These are phyloP conservation scores for Aspergillus jensenii DNA, from an alignment of 2,329 filamentous ascomycete genomes.

Conservation along the genomic window DNA sequence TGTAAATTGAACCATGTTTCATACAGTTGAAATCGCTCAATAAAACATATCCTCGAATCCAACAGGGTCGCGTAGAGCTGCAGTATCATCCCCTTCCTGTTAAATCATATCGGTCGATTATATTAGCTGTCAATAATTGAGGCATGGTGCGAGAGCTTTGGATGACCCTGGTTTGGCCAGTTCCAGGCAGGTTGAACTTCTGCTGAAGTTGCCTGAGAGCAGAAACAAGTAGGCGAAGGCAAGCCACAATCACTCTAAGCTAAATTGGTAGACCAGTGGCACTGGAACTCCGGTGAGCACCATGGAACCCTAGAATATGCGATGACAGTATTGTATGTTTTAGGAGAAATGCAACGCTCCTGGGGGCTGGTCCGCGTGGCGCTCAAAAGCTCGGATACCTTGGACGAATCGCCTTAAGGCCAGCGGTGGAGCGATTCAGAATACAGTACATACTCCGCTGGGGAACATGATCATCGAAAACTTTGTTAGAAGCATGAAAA, in stretches of 20 bases:
- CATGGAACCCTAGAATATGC: not conserved
- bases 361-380: not conserved
- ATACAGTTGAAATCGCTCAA: slow-evolving; percentile 60
- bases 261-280: no score
- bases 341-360: not conserved
- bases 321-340: not conserved
- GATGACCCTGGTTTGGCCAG: no score
- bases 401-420: not conserved
- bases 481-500: not conserved
- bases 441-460: not conserved
- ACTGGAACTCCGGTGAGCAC: no score
- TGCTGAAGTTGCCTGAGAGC: no score
- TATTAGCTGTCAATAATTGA: no score
- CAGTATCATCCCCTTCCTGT: slow-evolving; percentile 72
- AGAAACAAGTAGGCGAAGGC: no score
- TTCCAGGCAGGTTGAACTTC: no score
- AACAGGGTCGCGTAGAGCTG: slow-evolving; percentile 65
- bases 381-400: not conserved
- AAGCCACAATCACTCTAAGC: not conserved
- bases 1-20: slow-evolving; percentile 64
- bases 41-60: slow-evolving; percentile 70
- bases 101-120: slow-evolving; percentile 51
- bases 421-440: not conserved
- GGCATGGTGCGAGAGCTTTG: no score
- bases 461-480: not conserved